phyloP scores from a whole-genome alignment of 1,284 basidiomycete species.

The Peniophora sp. region DNA sequence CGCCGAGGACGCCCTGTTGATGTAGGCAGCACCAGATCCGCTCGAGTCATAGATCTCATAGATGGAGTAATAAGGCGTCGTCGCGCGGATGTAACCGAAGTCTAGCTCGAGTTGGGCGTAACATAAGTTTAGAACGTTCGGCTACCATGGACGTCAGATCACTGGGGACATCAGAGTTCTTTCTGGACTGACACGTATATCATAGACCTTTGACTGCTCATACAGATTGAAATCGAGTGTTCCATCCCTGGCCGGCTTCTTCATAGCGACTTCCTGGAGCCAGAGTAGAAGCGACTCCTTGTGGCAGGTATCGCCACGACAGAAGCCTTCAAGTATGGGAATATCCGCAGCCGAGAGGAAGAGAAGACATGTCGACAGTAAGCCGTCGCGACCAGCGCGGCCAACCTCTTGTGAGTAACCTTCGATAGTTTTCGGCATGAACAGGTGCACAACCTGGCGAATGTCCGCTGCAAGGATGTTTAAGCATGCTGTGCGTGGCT shows the following conservation, averaged over 20 bases:
- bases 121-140: conserved; percentile 35
- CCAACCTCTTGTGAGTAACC: conserved; percentile 71
- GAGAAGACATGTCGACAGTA: conserved; percentile 49
- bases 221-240: conserved; percentile 31
- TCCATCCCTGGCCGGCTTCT: conserved; percentile 26
- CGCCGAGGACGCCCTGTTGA: conserved; percentile 24
- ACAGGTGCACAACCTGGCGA: conserved; percentile 55
- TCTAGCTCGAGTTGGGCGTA: conserved; percentile 46
- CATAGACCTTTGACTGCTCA: conserved; percentile 30
- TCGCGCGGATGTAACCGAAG: conserved; percentile 33
- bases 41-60: conserved; percentile 30
- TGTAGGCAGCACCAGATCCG: conserved; percentile 20
- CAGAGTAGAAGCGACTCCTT: conserved; percentile 31
- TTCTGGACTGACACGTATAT: conserved; percentile 27
- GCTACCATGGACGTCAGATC: conserved; percentile 18
- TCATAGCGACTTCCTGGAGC: conserved; percentile 32
- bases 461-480: conserved; percentile 17
- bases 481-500: neutral
- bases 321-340: conserved; percentile 37
- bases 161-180: neutral
- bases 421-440: conserved; percentile 61
- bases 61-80: conserved; percentile 36
- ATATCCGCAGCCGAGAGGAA: conserved; percentile 35
- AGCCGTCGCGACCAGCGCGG: conserved; percentile 67
- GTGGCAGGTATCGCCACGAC: conserved; percentile 36